Evolutionary conservation across 768 basidiomycete genomes (phyloP).

Genomic region (Grammothele lineata): DNA sequence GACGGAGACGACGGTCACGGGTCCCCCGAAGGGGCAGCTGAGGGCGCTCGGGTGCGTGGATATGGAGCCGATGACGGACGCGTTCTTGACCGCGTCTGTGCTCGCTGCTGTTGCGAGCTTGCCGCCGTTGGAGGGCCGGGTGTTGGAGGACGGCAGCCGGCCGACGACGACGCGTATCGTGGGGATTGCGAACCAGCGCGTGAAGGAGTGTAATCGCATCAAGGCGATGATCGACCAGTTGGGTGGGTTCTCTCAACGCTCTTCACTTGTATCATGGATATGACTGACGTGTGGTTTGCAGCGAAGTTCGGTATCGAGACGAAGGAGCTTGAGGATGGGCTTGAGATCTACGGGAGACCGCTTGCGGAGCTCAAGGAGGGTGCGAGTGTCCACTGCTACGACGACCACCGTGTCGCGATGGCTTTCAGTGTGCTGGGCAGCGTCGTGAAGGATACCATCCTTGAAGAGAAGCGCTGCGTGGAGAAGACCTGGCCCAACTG

Average conservation of each 20-base stretch:
- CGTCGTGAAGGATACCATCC: slow-evolving; percentile 65
- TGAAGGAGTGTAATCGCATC: slow-evolving; percentile 98
- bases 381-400: slow-evolving; percentile 91
- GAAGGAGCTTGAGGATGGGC: slow-evolving; percentile 87
- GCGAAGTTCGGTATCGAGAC: slow-evolving; percentile 95
- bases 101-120: slow-evolving; percentile 76
- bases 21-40: slow-evolving; percentile 78
- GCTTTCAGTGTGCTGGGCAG: slow-evolving; percentile 88
- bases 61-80: slow-evolving; percentile 99
- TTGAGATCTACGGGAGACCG: slow-evolving; percentile 82
- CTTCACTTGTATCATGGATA: neutral
- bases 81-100: slow-evolving; percentile 93
- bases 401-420: slow-evolving; percentile 99
- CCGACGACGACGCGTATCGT: slow-evolving; percentile 69
- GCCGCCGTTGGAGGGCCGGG: slow-evolving; percentile 45
- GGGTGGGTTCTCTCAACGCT: slow-evolving; percentile 42
- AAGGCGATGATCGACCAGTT: slow-evolving; percentile 95
- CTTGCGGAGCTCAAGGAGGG: slow-evolving; percentile 57
- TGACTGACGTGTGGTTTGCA: slow-evolving; percentile 25
- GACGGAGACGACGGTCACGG: slow-evolving; percentile 86
- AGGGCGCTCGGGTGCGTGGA: slow-evolving; percentile 84
- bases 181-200: slow-evolving; percentile 96
- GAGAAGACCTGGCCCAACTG: slow-evolving; percentile 99
- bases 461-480: slow-evolving; percentile 96
- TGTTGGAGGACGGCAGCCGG: slow-evolving; percentile 28